Conservation (phyloP, 306 rosid species). For the Dalbergia cultrata region DNA sequence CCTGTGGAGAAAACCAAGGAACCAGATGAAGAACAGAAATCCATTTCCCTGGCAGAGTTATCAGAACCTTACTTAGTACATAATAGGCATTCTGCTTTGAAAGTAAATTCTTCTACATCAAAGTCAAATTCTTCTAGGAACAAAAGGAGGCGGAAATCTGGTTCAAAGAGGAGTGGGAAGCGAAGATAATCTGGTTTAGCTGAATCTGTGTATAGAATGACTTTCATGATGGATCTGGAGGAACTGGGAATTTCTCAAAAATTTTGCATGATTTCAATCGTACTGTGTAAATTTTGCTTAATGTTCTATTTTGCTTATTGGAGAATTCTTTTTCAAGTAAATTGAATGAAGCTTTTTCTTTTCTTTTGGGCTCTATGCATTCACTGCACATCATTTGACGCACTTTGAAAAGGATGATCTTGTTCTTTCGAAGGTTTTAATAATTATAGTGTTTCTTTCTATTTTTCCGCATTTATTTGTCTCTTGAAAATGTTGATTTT, state of each 20-base stretch:
- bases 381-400: neutral
- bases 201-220: slow-evolving; percentile 23
- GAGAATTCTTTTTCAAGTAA: slow-evolving; percentile 26
- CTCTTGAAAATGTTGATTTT: neutral
- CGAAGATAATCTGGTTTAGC: slow-evolving; percentile 37
- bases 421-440: neutral
- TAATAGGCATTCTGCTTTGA: slow-evolving; percentile 38
- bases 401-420: neutral
- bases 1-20: slow-evolving; percentile 46
- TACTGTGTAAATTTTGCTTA: slow-evolving; percentile 49
- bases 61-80: slow-evolving; percentile 49
- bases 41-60: slow-evolving; percentile 41
- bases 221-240: slow-evolving; percentile 25
- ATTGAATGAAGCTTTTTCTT: neutral
- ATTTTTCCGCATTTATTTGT: neutral
- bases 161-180: slow-evolving; percentile 49
- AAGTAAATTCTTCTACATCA: slow-evolving; percentile 47
- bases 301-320: slow-evolving; percentile 32
- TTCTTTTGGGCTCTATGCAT: neutral
- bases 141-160: slow-evolving; percentile 58
- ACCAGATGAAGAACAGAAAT: slow-evolving; percentile 58
- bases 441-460: neutral
- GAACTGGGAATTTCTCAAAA: neutral
- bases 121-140: slow-evolving; percentile 55
- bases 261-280: slow-evolving; percentile 31